A percentile compares a stretch with the other conserved stretches of the same genome.
phyloP scores from a whole-genome alignment of 1,284 basidiomycete species.

The Tausonia pullulans region DNA sequence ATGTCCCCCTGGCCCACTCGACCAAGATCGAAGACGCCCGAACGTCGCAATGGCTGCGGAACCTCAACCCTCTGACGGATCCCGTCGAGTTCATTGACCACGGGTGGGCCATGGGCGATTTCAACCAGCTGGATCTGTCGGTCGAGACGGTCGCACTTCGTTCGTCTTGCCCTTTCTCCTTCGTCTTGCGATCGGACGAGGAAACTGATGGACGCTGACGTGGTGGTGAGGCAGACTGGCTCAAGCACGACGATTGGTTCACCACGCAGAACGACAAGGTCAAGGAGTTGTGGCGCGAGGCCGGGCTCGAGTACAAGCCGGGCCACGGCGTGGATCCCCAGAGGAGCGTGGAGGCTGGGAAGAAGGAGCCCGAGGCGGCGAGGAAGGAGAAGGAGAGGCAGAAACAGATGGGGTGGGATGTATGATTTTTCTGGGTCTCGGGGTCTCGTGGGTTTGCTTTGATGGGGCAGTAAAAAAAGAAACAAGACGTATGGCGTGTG shows the following conservation, averaged over 20 bases:
- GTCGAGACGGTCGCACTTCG: slow-evolving; percentile 33
- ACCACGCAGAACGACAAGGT: slow-evolving; percentile 27
- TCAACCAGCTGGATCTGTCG: slow-evolving; percentile 33
- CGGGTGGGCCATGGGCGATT: slow-evolving; percentile 38
- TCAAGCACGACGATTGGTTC: slow-evolving; percentile 34
- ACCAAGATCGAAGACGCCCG: slow-evolving; percentile 36
- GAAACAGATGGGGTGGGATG: slow-evolving; percentile 34
- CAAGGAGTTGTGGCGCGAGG: slow-evolving; percentile 27
- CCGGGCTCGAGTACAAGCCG: slow-evolving; percentile 25
- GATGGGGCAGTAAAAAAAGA: slow-evolving; percentile 10
- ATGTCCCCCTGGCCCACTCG: slow-evolving; percentile 26
- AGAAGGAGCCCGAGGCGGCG: slow-evolving; percentile 25
- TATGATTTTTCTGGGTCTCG: slow-evolving; percentile 11
- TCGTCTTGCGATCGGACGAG: neutral
- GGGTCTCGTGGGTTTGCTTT: slow-evolving; percentile 3
- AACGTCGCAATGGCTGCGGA: slow-evolving; percentile 34
- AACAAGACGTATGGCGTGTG: slow-evolving; percentile 4
- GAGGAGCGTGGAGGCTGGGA: slow-evolving; percentile 27
- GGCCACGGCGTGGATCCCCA: slow-evolving; percentile 28
- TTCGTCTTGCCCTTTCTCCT: slow-evolving; percentile 22
- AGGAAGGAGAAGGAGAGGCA: slow-evolving; percentile 31
- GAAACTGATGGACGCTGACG: neutral
- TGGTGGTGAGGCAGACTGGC: slow-evolving; percentile 27
- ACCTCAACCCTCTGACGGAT: slow-evolving; percentile 31
- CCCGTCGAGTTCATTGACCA: slow-evolving; percentile 32